Conservation (phyloP, 768 basidiomycete species). For the Termitomyces titanicus region DNA sequence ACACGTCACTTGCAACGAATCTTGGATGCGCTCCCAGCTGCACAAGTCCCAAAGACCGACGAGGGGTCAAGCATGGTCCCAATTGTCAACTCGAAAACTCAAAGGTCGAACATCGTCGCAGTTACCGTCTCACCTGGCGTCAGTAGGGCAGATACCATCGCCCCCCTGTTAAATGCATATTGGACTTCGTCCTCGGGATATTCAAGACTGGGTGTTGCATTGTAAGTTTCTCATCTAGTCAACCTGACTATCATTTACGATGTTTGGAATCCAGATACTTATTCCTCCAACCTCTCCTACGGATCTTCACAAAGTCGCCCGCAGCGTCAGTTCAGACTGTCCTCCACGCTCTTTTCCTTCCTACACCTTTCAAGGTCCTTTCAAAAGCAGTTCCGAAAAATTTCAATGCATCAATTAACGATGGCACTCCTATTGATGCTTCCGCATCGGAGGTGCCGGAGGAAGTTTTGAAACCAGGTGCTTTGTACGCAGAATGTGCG, state of each 20-base stretch:
- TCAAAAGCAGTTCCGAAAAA: conserved; percentile 20
- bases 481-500: conserved; percentile 74
- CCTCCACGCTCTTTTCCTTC: conserved; percentile 79
- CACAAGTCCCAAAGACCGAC: conserved; percentile 46
- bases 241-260: not conserved
- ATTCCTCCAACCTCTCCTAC: conserved; percentile 60
- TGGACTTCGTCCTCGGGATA: conserved; percentile 31
- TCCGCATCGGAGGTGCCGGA: conserved; percentile 31
- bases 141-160: conserved; percentile 66
- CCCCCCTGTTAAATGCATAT: conserved; percentile 49
- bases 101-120: conserved; percentile 73
- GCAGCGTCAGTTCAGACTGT: conserved; percentile 64
- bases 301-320: conserved; percentile 69
- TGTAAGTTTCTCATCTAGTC: conserved; percentile 39
- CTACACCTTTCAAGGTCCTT: conserved; percentile 68
- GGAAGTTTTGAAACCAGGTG: conserved; percentile 75
- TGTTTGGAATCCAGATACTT: conserved; percentile 48
- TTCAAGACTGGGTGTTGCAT: conserved; percentile 39
- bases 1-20: conserved; percentile 82
- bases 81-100: conserved; percentile 33
- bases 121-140: conserved; percentile 76
- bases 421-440: conserved; percentile 11
- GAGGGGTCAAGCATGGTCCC: conserved; percentile 31
- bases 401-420: not conserved
- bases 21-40: conserved; percentile 74